These are phyloP conservation scores for Abortiporus biennis DNA, from an alignment of 1,284 basidiomycete species.

Conservation along the genomic window DNA sequence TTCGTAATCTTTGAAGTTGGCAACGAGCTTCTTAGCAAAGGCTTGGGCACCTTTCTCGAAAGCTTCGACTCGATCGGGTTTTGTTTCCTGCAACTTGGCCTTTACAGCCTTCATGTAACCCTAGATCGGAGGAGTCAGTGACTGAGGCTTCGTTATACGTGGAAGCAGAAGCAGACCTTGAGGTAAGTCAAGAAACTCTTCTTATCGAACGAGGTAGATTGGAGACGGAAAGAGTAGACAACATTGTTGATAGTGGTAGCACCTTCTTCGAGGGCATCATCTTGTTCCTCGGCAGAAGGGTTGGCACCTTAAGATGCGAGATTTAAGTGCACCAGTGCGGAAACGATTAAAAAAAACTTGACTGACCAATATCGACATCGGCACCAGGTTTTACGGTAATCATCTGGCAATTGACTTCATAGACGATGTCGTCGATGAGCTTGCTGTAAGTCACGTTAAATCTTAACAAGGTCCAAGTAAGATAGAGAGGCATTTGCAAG, in stretches of 20 bases:
- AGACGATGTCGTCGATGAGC: slow-evolving; percentile 78
- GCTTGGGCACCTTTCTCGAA: slow-evolving; percentile 84
- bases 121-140: slow-evolving; percentile 27
- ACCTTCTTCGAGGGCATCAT: slow-evolving; percentile 82
- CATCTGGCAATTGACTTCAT: slow-evolving; percentile 83
- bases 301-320: slow-evolving; percentile 61
- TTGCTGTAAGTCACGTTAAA: slow-evolving; percentile 48
- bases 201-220: slow-evolving; percentile 86
- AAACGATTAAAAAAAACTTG: neutral
- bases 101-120: slow-evolving; percentile 83
- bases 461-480: neutral
- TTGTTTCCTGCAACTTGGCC: slow-evolving; percentile 46
- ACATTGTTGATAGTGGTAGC: slow-evolving; percentile 84
- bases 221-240: slow-evolving; percentile 89
- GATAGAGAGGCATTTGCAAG: slow-evolving; percentile 8
- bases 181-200: slow-evolving; percentile 84
- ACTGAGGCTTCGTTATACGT: neutral
- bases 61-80: slow-evolving; percentile 65
- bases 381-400: slow-evolving; percentile 75
- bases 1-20: slow-evolving; percentile 89
- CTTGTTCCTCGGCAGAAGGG: slow-evolving; percentile 86
- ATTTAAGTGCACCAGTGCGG: neutral
- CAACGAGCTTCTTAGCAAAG: slow-evolving; percentile 86
- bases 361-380: slow-evolving; percentile 87
- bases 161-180: slow-evolving; percentile 50